Conservation (phyloP, 768 basidiomycete genomes). For the Coprinellus aureogranulatus region DNA sequence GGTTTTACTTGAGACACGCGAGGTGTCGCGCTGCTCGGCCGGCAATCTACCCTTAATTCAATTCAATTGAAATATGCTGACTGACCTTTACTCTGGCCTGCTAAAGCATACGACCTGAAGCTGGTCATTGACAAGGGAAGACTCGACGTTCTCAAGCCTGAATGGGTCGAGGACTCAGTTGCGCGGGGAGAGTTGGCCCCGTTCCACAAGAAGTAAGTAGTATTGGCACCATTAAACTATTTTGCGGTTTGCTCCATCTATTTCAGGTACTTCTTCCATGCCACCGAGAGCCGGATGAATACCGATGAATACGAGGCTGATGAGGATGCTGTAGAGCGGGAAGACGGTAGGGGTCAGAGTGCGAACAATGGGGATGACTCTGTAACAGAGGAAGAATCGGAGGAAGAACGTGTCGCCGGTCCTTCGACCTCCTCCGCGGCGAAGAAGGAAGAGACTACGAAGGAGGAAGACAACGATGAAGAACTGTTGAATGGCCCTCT, state of each 20-base stretch:
- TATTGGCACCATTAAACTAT: neutral
- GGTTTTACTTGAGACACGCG: neutral
- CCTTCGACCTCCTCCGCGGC: constrained; percentile 42
- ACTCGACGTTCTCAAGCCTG: constrained; percentile 72
- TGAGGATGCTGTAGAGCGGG: constrained; percentile 22
- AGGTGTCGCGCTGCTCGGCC: neutral
- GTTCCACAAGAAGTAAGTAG: constrained; percentile 61
- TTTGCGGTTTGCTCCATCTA: neutral
- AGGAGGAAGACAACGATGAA: constrained; percentile 6
- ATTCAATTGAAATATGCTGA: too few species aligned
- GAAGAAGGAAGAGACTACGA: constrained; percentile 39
- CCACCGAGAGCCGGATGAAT: constrained; percentile 49
- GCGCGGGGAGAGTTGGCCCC: constrained; percentile 53
- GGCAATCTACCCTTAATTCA: neutral
- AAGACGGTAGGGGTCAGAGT: constrained; percentile 21
- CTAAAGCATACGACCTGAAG: constrained; percentile 67
- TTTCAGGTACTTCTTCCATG: constrained; percentile 78
- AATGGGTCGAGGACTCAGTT: constrained; percentile 84
- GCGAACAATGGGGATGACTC: constrained; percentile 35
- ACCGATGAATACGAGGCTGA: constrained; percentile 51
- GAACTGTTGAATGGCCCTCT: neutral
- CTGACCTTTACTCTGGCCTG: too few species aligned
- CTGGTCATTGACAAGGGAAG: constrained; percentile 66
- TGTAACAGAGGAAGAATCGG: constrained; percentile 25
- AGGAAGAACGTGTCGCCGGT: constrained; percentile 18